Conservation (phyloP, 495 filamentous ascomycete genomes). For the Trichoderma orchidacearum region DNA sequence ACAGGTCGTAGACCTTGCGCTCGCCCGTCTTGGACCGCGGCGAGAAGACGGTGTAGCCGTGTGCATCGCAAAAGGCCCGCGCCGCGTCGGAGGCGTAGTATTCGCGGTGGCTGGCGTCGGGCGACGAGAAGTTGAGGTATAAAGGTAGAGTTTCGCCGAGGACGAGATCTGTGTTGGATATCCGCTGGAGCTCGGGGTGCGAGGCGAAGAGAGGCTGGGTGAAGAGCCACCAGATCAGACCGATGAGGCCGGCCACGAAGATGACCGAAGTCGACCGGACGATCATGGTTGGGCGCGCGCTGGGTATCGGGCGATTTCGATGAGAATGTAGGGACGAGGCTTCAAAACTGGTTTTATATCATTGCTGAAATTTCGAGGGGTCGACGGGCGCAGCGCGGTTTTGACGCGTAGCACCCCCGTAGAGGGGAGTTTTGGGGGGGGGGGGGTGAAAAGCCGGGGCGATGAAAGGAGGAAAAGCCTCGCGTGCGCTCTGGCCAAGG, state of each 20-base stretch:
- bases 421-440: too few relatives aligned
- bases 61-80: constrained; percentile 19
- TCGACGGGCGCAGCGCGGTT: too few relatives aligned
- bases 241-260: not conserved
- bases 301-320: too few relatives aligned
- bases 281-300: not conserved
- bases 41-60: constrained; percentile 25
- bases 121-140: not conserved
- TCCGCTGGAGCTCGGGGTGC: not conserved
- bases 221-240: not conserved
- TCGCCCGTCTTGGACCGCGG: constrained; percentile 1
- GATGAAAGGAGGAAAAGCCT: too few relatives aligned
- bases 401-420: too few relatives aligned
- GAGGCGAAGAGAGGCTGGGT: not conserved
- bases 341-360: too few relatives aligned
- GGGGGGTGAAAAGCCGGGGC: too few relatives aligned
- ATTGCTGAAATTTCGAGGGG: too few relatives aligned
- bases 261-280: not conserved
- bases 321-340: too few relatives aligned
- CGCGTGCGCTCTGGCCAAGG: too few relatives aligned
- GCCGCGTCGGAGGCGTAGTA: not conserved
- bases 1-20: constrained; percentile 41
- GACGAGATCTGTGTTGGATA: not conserved
- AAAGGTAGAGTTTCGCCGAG: not conserved
- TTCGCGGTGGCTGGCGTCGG: not conserved